phyloP scores from a whole-genome alignment of 2,329 filamentous ascomycete genomes.

The Rutstroemia sp. region DNA sequence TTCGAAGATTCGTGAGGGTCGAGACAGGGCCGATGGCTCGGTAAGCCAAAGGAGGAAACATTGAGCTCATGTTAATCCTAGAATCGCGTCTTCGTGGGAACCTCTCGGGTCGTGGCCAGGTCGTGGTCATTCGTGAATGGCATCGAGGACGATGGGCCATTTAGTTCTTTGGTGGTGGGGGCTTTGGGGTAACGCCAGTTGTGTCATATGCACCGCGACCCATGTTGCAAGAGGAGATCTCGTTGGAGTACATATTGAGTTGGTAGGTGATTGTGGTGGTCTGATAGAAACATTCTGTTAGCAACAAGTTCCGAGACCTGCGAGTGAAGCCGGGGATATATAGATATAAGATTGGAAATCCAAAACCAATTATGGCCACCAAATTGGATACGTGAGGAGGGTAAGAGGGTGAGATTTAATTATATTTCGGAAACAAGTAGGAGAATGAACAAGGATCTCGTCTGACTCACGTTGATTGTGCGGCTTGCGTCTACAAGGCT shows the following conservation, averaged over 20 bases:
- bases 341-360: constrained; percentile 1
- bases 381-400: background rate
- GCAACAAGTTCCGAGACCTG: background rate
- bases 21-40: constrained; percentile 1
- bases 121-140: constrained; percentile 8
- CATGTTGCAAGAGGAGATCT: constrained; percentile 35
- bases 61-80: background rate
- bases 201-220: constrained; percentile 46
- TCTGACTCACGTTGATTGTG: constrained; percentile 22
- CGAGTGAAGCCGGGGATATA: background rate
- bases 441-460: background rate
- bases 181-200: constrained; percentile 41
- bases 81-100: constrained; percentile 2
- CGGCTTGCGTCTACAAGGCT: constrained; percentile 9
- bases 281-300: constrained; percentile 5
- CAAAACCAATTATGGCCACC: background rate
- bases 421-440: constrained; percentile 3
- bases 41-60: background rate
- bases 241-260: constrained; percentile 23
- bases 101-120: constrained; percentile 6
- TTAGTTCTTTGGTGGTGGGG: constrained; percentile 27
- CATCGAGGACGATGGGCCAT: constrained; percentile 8
- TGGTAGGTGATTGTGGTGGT: background rate
- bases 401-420: background rate
- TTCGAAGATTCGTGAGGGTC: constrained; percentile 7